phyloP scores from a whole-genome alignment of 306 rosid genomes.

The Medicago ruthenica region DNA sequence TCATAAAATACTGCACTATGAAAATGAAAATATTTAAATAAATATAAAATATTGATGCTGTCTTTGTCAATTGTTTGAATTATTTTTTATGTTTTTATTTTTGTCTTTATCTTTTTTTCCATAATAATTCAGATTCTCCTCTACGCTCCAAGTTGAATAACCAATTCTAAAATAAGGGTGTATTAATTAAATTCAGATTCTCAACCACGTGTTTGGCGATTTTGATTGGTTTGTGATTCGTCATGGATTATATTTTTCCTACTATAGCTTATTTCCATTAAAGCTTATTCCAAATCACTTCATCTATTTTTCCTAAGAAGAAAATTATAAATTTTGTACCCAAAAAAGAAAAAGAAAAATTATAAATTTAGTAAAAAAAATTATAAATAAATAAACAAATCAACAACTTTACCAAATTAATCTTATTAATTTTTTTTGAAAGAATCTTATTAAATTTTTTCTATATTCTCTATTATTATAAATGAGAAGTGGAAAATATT shows the following conservation, averaged over 20 bases:
- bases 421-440: too few relatives aligned
- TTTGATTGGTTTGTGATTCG: background rate
- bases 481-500: too few relatives aligned
- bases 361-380: too few relatives aligned
- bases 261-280: background rate
- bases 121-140: background rate
- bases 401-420: too few relatives aligned
- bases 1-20: background rate
- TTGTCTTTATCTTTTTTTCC: slow-evolving; percentile 26
- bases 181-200: background rate
- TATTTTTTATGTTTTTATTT: slow-evolving; percentile 15
- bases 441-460: too few relatives aligned
- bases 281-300: background rate
- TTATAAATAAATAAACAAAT: too few relatives aligned
- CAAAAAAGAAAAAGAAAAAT: too few relatives aligned
- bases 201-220: background rate
- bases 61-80: slow-evolving; percentile 27
- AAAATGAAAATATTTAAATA: slow-evolving; percentile 16
- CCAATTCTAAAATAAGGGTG: background rate
- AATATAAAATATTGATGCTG: background rate
- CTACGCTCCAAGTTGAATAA: background rate
- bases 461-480: too few relatives aligned
- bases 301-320: background rate
- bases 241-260: background rate
- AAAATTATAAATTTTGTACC: too few relatives aligned